Percentiles rank a stretch among this genome's conserved stretches.
Evolutionary conservation across 768 basidiomycete species (phyloP).

Genomic region (Phylloporus sp.): DNA sequence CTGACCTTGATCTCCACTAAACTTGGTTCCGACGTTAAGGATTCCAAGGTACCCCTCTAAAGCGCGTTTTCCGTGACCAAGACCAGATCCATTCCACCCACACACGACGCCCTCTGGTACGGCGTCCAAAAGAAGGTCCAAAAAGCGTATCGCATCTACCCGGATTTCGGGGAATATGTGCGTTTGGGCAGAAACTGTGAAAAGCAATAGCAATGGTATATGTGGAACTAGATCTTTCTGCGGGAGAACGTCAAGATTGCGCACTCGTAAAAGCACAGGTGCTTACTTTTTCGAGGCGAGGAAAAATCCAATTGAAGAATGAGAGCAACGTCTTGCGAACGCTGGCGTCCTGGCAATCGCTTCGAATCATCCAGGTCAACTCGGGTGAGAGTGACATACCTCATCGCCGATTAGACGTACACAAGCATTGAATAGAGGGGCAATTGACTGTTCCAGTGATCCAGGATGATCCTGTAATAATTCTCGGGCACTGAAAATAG

Average conservation of each 20-base stretch:
- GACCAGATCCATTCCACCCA: slow-evolving; percentile 59
- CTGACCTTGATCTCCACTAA: slow-evolving; percentile 54
- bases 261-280: neutral
- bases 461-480: slow-evolving; percentile 61
- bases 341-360: slow-evolving; percentile 57
- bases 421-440: slow-evolving; percentile 54
- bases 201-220: slow-evolving; percentile 71
- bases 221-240: slow-evolving; percentile 76
- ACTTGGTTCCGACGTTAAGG: slow-evolving; percentile 63
- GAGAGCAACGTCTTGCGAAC: slow-evolving; percentile 71
- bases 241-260: slow-evolving; percentile 6
- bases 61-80: slow-evolving; percentile 57
- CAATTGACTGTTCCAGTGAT: slow-evolving; percentile 49
- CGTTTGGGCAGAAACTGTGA: slow-evolving; percentile 85
- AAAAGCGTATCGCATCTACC: slow-evolving; percentile 79
- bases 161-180: slow-evolving; percentile 95
- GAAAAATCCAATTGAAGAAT: slow-evolving; percentile 73
- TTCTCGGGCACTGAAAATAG: slow-evolving; percentile 68
- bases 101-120: slow-evolving; percentile 64
- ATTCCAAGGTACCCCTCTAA: slow-evolving; percentile 81
- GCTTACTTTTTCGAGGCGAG: slow-evolving; percentile 54
- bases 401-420: slow-evolving; percentile 80
- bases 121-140: slow-evolving; percentile 68
- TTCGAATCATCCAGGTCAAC: neutral
- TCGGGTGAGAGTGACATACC: slow-evolving; percentile 39